Base-by-base conservation (phyloP, 257 asterid species). In the Nicotiana paniculata region DNA sequence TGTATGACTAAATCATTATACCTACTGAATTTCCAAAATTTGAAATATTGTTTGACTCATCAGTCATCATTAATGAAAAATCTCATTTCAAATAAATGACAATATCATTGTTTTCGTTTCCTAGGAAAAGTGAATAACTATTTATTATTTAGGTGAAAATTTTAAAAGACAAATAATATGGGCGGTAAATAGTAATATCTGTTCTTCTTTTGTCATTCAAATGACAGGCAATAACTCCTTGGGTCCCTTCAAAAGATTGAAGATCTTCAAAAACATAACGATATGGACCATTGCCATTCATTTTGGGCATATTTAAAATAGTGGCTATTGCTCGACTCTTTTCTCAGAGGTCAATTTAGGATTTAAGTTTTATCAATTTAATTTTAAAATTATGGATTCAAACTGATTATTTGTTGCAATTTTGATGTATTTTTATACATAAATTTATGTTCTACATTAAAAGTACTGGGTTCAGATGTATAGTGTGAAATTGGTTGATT, bases 321-420 rank as follows among this genome's bases (percentile, higher is more conserved):
- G 61, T 48, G 79, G 26, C 6, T 0, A 43, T 43, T 43, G 51
- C 51, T 8, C 0, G 51, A 43, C 51, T 43, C 48, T 43, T 43
- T 3, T 43, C 48, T 43, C 11, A 8, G 2, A 39, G 48, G 10
- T 39, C 10, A 32, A 32, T 32, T 32, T 32, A 32, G 4, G 35
- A 32, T 32, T 32, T 32, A 32, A 3, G 4, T 32, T 32, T 32
- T 32, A 32, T 32, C 4, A 32, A 4, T 32, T 32, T 0, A 32
- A 32, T 4, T 3, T 32, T 32, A 32, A 32, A 5, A 35, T 35
- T 5, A 5, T 5, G 43, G 6, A 7, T 5, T 35, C 6, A 5
- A 5, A 5, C 0, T 1, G 0, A 5, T 1, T 5, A 37, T 5
- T 0, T 5, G 0, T 32, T 32, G 5, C 0, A 32, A 32, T 32